Evolutionary conservation across 129 eudicot species (phyloP).

Genomic region (Oenanthe sinensis): DNA sequence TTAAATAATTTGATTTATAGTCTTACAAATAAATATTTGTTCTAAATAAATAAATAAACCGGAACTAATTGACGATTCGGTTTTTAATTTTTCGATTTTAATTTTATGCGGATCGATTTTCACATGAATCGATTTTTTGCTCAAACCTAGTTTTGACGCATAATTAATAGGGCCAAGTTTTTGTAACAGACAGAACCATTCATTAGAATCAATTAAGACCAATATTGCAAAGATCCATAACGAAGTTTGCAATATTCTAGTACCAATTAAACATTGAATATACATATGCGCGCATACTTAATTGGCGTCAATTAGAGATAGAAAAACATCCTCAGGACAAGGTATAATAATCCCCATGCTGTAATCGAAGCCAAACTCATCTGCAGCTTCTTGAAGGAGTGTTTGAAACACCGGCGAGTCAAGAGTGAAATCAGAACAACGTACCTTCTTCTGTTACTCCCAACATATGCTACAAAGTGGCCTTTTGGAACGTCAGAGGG

Average conservation of each 20-base stretch:
- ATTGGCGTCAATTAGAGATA: not conserved
- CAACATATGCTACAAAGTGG: not conserved
- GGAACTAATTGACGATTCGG: too few species aligned
- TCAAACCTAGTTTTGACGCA: too few species aligned
- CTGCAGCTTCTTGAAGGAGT: not conserved
- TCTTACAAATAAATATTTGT: too few species aligned
- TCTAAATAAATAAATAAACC: too few species aligned
- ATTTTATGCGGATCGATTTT: too few species aligned
- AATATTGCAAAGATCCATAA: not conserved
- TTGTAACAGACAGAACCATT: too few species aligned
- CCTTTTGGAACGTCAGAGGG: not conserved
- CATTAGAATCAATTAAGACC: too few species aligned
- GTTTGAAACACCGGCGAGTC: not conserved
- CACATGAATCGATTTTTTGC: too few species aligned
- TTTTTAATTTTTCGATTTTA: too few species aligned
- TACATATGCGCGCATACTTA: not conserved
- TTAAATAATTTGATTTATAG: too few species aligned
- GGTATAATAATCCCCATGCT: not conserved
- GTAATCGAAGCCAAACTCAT: not conserved
- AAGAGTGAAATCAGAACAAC: not conserved
- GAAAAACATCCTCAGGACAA: not conserved
- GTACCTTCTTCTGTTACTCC: not conserved
- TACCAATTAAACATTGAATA: too few species aligned
- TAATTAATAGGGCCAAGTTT: too few species aligned
- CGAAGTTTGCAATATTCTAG: not conserved